phyloP scores from a whole-genome alignment of 345 rosid species.

The Sapria himalayana region DNA sequence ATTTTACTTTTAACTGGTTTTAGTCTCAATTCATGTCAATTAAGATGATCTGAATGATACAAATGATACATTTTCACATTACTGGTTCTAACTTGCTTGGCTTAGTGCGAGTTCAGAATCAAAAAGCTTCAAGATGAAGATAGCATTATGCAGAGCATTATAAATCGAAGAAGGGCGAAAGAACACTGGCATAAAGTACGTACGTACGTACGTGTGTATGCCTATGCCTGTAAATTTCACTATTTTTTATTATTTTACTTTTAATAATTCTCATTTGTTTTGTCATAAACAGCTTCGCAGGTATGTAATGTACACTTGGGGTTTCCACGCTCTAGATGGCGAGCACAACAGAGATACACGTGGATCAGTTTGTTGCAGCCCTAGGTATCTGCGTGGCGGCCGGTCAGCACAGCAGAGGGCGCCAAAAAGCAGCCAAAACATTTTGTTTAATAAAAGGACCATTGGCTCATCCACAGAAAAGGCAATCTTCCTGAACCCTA shows the following conservation, averaged over 20 bases:
- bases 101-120: conserved; percentile 63
- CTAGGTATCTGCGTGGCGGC: conserved; percentile 16
- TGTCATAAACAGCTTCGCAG: conserved; percentile 48
- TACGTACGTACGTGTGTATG: conserved; percentile 7
- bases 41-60: too few relatives aligned
- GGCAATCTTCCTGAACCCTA: conserved; percentile 21
- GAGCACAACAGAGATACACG: conserved; percentile 8
- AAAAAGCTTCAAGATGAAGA: conserved; percentile 78
- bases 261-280: conserved; percentile 1
- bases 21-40: too few relatives aligned
- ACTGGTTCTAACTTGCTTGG: conserved; percentile 8
- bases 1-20: not conserved
- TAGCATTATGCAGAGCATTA: conserved; percentile 33
- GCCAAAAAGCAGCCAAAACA: conserved; percentile 9
- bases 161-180: conserved; percentile 60
- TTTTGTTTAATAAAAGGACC: conserved; percentile 20
- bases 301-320: conserved; percentile 77
- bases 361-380: conserved; percentile 16
- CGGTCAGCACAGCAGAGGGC: conserved; percentile 18
- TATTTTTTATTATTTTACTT: not conserved
- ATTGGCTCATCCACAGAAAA: conserved; percentile 20
- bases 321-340: conserved; percentile 30
- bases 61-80: too few relatives aligned
- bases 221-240: not conserved
- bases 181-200: conserved; percentile 72